Evolutionary conservation across 306 rosid species (phyloP).

Genomic region (Cicer chorassanicum): DNA sequence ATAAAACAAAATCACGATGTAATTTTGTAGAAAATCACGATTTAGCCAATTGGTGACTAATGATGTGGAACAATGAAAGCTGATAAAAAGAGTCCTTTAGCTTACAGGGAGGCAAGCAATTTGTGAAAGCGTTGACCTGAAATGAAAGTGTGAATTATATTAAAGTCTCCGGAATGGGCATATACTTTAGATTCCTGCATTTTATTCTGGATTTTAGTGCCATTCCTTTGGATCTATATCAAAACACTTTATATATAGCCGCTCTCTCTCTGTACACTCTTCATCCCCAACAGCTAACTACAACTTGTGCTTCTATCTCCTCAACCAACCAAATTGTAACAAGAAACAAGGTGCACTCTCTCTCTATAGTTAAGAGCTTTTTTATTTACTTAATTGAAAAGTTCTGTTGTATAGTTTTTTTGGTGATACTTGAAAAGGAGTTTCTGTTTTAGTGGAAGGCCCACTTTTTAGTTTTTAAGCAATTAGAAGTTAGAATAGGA

Average conservation of each 20-base stretch:
- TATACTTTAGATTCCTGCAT: constrained; percentile 40
- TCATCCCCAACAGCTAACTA: not conserved
- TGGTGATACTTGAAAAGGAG: constrained; percentile 6
- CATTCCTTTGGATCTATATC: not conserved
- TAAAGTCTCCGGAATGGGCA: constrained; percentile 15
- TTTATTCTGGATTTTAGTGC: constrained; percentile 21
- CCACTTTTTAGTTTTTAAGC: constrained; percentile 46
- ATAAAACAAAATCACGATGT: too few relatives aligned
- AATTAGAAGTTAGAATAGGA: not conserved
- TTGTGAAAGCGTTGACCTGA: constrained; percentile 47
- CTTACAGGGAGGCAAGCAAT: constrained; percentile 1
- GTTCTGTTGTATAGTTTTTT: not conserved
- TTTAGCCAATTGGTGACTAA: too few relatives aligned
- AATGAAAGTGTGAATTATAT: not conserved
- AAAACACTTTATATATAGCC: not conserved
- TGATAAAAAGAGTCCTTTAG: too few relatives aligned
- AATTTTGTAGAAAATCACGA: too few relatives aligned
- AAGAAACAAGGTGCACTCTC: constrained; percentile 37
- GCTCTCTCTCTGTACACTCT: not conserved
- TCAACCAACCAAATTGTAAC: not conserved
- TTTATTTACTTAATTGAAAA: not conserved
- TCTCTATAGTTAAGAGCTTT: constrained; percentile 13
- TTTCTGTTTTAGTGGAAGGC: constrained; percentile 40
- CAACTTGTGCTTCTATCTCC: constrained; percentile 10
- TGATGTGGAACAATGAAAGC: too few relatives aligned